Conservation (phyloP, 768 basidiomycete species). For the Gymnopilus dilepis region DNA sequence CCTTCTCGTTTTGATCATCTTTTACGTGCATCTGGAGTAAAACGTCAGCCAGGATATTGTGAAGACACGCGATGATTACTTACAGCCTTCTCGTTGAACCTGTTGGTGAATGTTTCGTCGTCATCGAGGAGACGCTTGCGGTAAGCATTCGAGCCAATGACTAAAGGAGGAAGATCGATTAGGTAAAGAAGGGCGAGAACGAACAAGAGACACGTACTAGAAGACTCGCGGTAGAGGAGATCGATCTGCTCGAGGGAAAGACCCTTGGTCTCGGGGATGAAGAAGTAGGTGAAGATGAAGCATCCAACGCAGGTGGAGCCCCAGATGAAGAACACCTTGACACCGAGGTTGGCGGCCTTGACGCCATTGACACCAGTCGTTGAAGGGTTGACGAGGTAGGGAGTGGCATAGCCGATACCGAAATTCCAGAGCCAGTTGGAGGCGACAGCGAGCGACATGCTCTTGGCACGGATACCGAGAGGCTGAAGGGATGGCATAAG, state of each 20-base stretch:
- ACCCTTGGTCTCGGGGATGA: constrained; percentile 60
- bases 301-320: constrained; percentile 64
- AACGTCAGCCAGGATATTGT: neutral
- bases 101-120: constrained; percentile 25
- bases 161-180: constrained; percentile 28
- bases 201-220: constrained; percentile 20
- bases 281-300: constrained; percentile 60
- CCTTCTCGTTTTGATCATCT: constrained; percentile 13
- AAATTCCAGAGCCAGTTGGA: constrained; percentile 75
- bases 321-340: constrained; percentile 89
- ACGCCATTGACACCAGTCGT: constrained; percentile 24
- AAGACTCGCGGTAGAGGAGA: constrained; percentile 68
- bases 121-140: constrained; percentile 34
- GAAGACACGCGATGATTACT: neutral
- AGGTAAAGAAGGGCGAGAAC: neutral
- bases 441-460: constrained; percentile 69
- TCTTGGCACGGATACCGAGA: constrained; percentile 78
- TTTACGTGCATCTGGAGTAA: neutral
- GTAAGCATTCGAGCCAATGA: constrained; percentile 48
- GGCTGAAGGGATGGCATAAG: constrained; percentile 40
- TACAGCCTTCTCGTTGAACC: constrained; percentile 20
- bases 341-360: constrained; percentile 52
- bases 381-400: constrained; percentile 57
- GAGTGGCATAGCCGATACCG: constrained; percentile 64
- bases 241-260: constrained; percentile 85